Percentiles rank a stretch among this genome's conserved stretches.
phyloP scores from a whole-genome alignment of 2,329 filamentous ascomycete genomes.

The Amesomyces nigricolor region DNA sequence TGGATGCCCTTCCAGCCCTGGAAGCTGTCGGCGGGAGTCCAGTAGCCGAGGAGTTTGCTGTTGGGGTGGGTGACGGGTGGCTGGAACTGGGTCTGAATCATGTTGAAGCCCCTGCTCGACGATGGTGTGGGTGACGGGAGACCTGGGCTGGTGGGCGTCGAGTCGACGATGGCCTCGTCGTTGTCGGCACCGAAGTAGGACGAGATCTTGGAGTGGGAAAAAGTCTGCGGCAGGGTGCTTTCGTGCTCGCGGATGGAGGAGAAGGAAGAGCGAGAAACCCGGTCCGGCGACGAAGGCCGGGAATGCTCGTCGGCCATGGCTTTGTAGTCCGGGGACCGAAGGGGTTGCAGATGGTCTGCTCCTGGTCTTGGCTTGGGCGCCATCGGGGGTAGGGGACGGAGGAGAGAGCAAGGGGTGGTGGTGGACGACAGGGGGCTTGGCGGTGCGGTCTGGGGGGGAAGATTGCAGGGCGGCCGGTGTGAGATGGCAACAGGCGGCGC shows the following conservation, averaged over 20 bases:
- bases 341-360: slow-evolving; percentile 21
- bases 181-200: slow-evolving; percentile 42
- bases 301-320: slow-evolving; percentile 24
- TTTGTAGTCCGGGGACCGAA: slow-evolving; percentile 25
- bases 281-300: slow-evolving; percentile 31
- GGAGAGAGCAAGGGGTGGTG: slow-evolving; percentile 6
- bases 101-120: slow-evolving; percentile 30
- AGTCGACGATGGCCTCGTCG: slow-evolving; percentile 48
- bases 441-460: slow-evolving; percentile 9
- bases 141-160: background rate
- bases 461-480: slow-evolving; percentile 24
- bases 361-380: slow-evolving; percentile 22
- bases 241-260: slow-evolving; percentile 58
- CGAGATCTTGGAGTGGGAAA: slow-evolving; percentile 58
- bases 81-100: slow-evolving; percentile 43
- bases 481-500: slow-evolving; percentile 15
- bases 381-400: slow-evolving; percentile 19
- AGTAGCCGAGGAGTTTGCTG: slow-evolving; percentile 53
- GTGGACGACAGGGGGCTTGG: slow-evolving; percentile 14
- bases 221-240: slow-evolving; percentile 54
- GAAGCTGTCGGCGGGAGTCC: slow-evolving; percentile 54
- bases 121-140: slow-evolving; percentile 25
- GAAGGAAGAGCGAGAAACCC: slow-evolving; percentile 49
- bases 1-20: slow-evolving; percentile 59
- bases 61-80: slow-evolving; percentile 50